Percentiles rank a stretch among this genome's conserved stretches.
Evolutionary conservation across 1,284 basidiomycete genomes (phyloP).

Genomic region (Cutaneotrichosporon sp.): DNA sequence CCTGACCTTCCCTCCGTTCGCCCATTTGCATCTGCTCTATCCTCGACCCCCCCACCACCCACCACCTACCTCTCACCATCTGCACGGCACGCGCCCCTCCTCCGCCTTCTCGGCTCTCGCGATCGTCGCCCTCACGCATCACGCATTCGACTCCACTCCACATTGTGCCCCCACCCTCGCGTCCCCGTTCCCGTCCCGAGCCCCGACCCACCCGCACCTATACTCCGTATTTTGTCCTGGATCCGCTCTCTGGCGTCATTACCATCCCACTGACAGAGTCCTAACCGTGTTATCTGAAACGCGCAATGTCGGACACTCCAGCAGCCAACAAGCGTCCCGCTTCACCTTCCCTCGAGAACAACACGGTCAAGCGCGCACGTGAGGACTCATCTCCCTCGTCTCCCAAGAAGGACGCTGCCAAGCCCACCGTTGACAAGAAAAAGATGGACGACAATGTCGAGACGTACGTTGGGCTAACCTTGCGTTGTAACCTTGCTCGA

Average conservation of each 20-base stretch:
- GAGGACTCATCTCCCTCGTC: slow-evolving; percentile 28
- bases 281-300: slow-evolving; percentile 6
- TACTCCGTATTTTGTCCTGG: background rate
- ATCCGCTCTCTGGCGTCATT: slow-evolving; percentile 2
- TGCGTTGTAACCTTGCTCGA: background rate
- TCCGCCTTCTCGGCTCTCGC: background rate
- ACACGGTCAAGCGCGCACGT: slow-evolving; percentile 33
- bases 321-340: slow-evolving; percentile 39
- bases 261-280: slow-evolving; percentile 14
- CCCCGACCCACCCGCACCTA: background rate
- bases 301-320: slow-evolving; percentile 30
- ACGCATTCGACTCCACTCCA: background rate
- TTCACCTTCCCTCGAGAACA: slow-evolving; percentile 33
- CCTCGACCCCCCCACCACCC: background rate
- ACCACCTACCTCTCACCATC: background rate
- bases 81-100: background rate
- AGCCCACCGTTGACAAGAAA: slow-evolving; percentile 18
- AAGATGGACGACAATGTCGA: slow-evolving; percentile 48
- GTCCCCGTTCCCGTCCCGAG: background rate
- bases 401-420: slow-evolving; percentile 14
- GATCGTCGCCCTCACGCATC: background rate
- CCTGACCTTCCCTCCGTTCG: slow-evolving; percentile 18
- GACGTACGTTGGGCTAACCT: slow-evolving; percentile 32
- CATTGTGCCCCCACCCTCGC: background rate
- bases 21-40: background rate